Percentiles rank a stretch among this genome's conserved stretches.
Evolutionary conservation across 2,329 filamentous ascomycete genomes (phyloP).

Genomic region (Beauveria bassiana): DNA sequence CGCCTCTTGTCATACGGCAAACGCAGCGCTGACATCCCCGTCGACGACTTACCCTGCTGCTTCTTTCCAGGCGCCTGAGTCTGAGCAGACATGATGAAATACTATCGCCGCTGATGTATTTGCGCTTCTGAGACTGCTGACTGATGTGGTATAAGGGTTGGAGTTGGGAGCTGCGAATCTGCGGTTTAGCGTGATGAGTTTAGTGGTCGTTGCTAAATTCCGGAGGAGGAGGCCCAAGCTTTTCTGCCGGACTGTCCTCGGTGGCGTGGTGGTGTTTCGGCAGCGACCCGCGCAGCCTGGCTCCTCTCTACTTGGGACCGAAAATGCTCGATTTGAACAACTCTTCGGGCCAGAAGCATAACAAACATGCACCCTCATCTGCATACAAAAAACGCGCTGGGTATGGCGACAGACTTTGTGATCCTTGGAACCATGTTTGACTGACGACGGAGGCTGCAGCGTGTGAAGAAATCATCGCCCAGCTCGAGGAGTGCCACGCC

Average conservation of each 20-base stretch:
- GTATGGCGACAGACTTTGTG: slow-evolving; percentile 37
- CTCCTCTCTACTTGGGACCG: neutral
- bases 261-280: neutral
- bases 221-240: slow-evolving; percentile 25
- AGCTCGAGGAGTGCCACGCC: slow-evolving; percentile 92
- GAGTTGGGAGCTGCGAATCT: neutral
- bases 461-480: slow-evolving; percentile 89
- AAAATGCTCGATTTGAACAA: neutral
- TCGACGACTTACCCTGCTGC: slow-evolving; percentile 57
- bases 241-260: slow-evolving; percentile 10
- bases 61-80: slow-evolving; percentile 47
- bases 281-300: neutral
- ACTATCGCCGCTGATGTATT: neutral
- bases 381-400: slow-evolving; percentile 83
- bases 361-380: slow-evolving; percentile 89
- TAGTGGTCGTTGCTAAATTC: slow-evolving; percentile 11
- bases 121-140: neutral
- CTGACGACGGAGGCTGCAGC: slow-evolving; percentile 45
- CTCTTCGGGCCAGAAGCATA: neutral
- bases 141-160: neutral
- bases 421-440: neutral
- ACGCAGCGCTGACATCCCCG: neutral
- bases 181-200: neutral
- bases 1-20: neutral
- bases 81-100: slow-evolving; percentile 37